These are phyloP conservation scores for Aspergillus thermomutatus DNA, from an alignment of 2,329 filamentous ascomycete species.

Conservation along the genomic window DNA sequence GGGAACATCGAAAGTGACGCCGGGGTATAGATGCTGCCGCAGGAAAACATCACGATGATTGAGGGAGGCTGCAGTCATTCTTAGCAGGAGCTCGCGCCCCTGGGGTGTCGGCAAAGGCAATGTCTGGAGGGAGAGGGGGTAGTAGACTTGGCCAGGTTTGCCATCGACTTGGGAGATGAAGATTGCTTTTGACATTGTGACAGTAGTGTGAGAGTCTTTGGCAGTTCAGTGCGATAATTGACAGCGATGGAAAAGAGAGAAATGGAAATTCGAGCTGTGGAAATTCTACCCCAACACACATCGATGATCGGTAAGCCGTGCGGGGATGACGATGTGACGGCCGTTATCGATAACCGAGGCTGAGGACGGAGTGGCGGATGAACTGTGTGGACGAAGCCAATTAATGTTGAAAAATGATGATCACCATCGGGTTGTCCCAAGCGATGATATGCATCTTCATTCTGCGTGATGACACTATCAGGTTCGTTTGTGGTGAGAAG, in stretches of 20 bases:
- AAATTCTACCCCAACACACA: neutral
- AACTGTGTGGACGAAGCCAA: neutral
- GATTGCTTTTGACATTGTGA: constrained; percentile 43
- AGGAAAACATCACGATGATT: constrained; percentile 97
- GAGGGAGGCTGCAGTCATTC: constrained; percentile 73
- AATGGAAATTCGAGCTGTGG: neutral
- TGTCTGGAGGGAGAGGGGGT: constrained; percentile 52
- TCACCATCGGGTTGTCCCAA: neutral
- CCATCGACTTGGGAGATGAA: constrained; percentile 58
- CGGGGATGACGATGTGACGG: constrained; percentile 5
- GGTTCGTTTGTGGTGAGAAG: too few species aligned
- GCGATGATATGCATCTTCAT: neutral
- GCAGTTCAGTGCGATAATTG: neutral
- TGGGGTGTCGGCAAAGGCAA: constrained; percentile 62
- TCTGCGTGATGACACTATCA: neutral
- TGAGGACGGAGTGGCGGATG: neutral
- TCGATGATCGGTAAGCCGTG: constrained; percentile 1
- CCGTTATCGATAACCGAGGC: constrained; percentile 6
- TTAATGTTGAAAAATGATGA: too few species aligned
- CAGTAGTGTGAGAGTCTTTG: too few species aligned
- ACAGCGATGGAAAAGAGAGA: neutral
- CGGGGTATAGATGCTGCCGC: constrained; percentile 86
- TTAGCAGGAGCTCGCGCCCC: constrained; percentile 68
- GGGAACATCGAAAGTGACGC: constrained; percentile 72
- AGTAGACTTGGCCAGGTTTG: constrained; percentile 65